Percentiles rank a stretch among this genome's conserved stretches.
These are phyloP conservation scores for Circinella minor DNA, from an alignment of 371 early-diverging fungal genomes.

Conservation along the genomic window DNA sequence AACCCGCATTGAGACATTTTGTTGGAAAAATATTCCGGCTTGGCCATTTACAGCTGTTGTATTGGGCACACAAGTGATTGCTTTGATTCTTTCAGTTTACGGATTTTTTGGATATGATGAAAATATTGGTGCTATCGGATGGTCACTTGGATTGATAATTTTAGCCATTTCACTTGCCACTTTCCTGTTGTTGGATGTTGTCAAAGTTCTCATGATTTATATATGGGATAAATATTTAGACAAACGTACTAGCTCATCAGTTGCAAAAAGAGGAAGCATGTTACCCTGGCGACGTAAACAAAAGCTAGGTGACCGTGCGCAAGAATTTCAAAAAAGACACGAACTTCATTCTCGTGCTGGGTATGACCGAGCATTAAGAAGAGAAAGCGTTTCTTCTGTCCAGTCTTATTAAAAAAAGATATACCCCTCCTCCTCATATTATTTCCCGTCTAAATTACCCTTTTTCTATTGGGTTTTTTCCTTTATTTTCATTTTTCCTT, in stretches of 20 bases:
- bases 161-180: constrained; percentile 71
- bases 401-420: constrained; percentile 29
- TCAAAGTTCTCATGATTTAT: constrained; percentile 80
- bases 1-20: constrained; percentile 90
- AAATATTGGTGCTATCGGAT: constrained; percentile 54
- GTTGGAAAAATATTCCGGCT: constrained; percentile 86
- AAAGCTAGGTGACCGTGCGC: constrained; percentile 13
- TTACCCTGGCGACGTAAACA: constrained; percentile 3
- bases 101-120: constrained; percentile 57
- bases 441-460: not conserved
- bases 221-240: constrained; percentile 57
- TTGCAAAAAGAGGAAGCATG: not conserved
- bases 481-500: no score
- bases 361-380: constrained; percentile 41
- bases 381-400: constrained; percentile 37
- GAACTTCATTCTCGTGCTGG: constrained; percentile 29
- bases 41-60: constrained; percentile 81
- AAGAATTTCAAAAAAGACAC: constrained; percentile 26
- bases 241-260: not conserved
- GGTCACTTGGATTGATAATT: constrained; percentile 62
- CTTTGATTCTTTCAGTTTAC: constrained; percentile 85
- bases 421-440: not conserved
- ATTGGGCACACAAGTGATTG: constrained; percentile 90
- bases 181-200: constrained; percentile 80
- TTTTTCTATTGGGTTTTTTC: no score